Conservation (phyloP, 2,329 filamentous ascomycete genomes). For the Calonectria pseudoreteaudii region DNA sequence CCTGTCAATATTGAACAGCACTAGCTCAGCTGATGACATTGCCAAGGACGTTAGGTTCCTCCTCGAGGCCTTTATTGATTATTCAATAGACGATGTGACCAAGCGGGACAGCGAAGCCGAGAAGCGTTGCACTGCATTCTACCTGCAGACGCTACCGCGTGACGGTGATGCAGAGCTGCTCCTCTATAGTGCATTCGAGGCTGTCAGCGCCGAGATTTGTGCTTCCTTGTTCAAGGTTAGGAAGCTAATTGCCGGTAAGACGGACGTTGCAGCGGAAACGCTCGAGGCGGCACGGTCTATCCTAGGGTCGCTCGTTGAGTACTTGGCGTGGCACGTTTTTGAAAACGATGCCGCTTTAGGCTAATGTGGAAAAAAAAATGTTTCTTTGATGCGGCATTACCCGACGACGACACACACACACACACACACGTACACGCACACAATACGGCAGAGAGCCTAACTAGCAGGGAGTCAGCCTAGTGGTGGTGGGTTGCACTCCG, state of each 20-base stretch:
- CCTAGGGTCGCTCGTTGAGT: neutral
- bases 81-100: conserved; percentile 26
- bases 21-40: conserved; percentile 31
- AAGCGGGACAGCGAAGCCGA: neutral
- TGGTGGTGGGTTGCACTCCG: neutral
- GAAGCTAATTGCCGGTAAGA: neutral
- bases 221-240: neutral
- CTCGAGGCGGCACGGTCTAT: neutral
- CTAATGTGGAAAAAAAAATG: neutral
- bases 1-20: conserved; percentile 42
- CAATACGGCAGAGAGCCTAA: neutral
- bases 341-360: neutral
- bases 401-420: neutral
- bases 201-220: conserved; percentile 15
- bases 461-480: neutral
- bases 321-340: conserved; percentile 9
- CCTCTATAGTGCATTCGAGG: conserved; percentile 8
- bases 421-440: too few species aligned
- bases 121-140: conserved; percentile 17
- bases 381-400: neutral
- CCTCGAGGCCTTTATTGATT: conserved; percentile 54
- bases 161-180: neutral
- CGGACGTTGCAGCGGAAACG: neutral
- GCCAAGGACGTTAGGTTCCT: conserved; percentile 45
- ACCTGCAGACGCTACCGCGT: conserved; percentile 17